Percentiles rank a stretch among this genome's conserved stretches.
These are phyloP conservation scores for Penicillium robsamsonii DNA, from an alignment of 495 filamentous ascomycete species.

Conservation along the genomic window DNA sequence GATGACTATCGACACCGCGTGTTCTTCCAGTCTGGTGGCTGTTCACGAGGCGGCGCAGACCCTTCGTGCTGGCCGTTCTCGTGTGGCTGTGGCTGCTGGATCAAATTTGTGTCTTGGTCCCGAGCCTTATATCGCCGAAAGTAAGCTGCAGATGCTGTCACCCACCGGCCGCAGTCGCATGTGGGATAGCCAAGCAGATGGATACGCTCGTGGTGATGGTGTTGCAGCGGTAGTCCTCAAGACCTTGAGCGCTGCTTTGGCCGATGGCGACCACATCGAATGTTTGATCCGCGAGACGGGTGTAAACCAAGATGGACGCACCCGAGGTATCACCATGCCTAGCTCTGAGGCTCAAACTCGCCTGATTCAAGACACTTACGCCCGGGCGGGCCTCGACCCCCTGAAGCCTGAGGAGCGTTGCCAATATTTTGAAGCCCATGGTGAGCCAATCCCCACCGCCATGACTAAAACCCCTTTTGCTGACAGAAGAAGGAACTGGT, in stretches of 20 bases:
- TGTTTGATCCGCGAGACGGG: constrained; percentile 30
- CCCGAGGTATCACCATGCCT: constrained; percentile 31
- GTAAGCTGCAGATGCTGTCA: constrained; percentile 28
- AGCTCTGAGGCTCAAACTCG: constrained; percentile 22
- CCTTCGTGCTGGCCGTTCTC: constrained; percentile 33
- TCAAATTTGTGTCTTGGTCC: constrained; percentile 30
- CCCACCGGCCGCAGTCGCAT: constrained; percentile 22
- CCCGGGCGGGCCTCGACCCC: too few species aligned
- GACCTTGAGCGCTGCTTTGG: constrained; percentile 23
- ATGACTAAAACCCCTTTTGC: too few species aligned
- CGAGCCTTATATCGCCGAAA: constrained; percentile 12
- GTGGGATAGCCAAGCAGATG: constrained; percentile 40
- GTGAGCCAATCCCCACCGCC: too few species aligned
- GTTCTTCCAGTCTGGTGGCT: constrained; percentile 46
- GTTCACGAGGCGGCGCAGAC: constrained; percentile 33
- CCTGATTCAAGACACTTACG: too few species aligned
- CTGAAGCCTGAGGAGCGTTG: too few species aligned
- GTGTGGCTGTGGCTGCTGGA: constrained; percentile 29
- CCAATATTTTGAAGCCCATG: constrained; percentile 36
- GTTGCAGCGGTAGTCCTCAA: constrained; percentile 35
- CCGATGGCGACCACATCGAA: constrained; percentile 32
- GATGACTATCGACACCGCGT: constrained; percentile 55
- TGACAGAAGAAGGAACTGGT: too few species aligned
- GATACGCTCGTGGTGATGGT: constrained; percentile 45
- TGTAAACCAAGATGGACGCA: constrained; percentile 32